Evolutionary conservation across 257 asterid genomes (phyloP).

Genomic region (Euphrasia confusa): DNA sequence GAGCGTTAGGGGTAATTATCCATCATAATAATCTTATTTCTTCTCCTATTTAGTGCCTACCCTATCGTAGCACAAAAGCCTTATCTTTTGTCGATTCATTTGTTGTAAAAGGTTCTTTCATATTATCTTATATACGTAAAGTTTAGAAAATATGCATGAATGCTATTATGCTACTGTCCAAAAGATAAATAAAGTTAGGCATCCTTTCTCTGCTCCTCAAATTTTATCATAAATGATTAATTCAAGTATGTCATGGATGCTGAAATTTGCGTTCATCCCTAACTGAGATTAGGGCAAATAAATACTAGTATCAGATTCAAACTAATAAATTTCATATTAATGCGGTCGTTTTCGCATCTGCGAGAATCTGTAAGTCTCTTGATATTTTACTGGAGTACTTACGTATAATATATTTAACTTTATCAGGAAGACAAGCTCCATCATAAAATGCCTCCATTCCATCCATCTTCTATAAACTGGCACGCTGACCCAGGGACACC

Average conservation of each 20-base stretch:
- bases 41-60: neutral
- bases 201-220: neutral
- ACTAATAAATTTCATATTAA: neutral
- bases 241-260: neutral
- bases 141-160: neutral
- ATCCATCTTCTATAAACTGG: constrained; percentile 51
- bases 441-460: constrained; percentile 57
- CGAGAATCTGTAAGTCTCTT: neutral
- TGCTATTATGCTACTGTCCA: neutral
- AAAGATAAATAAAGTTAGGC: neutral
- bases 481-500: constrained; percentile 45
- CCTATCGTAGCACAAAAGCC: neutral
- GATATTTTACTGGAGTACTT: neutral
- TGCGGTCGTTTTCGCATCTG: constrained; percentile 9
- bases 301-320: neutral
- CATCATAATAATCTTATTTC: neutral
- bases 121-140: neutral
- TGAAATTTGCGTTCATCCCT: constrained; percentile 11
- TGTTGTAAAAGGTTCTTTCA: neutral
- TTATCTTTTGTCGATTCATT: neutral
- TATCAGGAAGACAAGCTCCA: constrained; percentile 56
- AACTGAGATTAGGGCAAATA: neutral
- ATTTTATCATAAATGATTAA: neutral
- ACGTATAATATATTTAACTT: constrained; percentile 15
- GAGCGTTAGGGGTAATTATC: neutral